Conservation (phyloP, 2,329 filamentous ascomycete genomes). For the Fusarium sp. region DNA sequence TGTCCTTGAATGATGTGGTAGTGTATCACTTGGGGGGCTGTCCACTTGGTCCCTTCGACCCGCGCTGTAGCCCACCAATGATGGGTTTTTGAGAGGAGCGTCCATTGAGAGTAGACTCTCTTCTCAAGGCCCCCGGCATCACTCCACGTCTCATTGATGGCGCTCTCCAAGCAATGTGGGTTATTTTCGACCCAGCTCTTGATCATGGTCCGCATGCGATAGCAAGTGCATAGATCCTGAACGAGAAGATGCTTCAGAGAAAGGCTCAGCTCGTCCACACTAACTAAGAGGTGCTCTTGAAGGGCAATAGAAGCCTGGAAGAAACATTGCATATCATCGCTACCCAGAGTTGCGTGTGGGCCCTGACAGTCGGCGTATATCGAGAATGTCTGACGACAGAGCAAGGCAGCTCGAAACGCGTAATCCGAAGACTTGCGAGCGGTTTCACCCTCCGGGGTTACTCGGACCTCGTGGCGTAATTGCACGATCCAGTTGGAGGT, state of each 20-base stretch:
- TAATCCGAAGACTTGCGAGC: slow-evolving; percentile 53
- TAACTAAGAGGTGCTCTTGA: slow-evolving; percentile 43
- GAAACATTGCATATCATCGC: slow-evolving; percentile 28
- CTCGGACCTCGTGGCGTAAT: slow-evolving; percentile 60
- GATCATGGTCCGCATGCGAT: slow-evolving; percentile 8
- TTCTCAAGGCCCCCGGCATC: background rate
- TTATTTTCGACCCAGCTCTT: background rate
- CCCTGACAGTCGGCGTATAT: background rate
- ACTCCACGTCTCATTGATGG: slow-evolving; percentile 34
- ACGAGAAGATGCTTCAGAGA: slow-evolving; percentile 25
- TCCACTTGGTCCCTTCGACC: background rate
- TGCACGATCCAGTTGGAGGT: slow-evolving; percentile 62
- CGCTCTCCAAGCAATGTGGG: slow-evolving; percentile 45
- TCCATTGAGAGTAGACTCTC: slow-evolving; percentile 23
- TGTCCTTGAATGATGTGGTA: slow-evolving; percentile 51
- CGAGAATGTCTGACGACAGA: slow-evolving; percentile 61
- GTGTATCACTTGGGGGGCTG: slow-evolving; percentile 43
- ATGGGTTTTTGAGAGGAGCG: background rate
- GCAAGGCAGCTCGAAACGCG: slow-evolving; percentile 65
- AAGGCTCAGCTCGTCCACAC: slow-evolving; percentile 20
- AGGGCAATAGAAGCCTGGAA: slow-evolving; percentile 44
- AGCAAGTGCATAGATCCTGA: slow-evolving; percentile 35
- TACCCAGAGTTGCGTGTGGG: background rate
- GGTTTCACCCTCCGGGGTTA: slow-evolving; percentile 51
- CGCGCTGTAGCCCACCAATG: slow-evolving; percentile 19